Base-by-base conservation (phyloP, 768 basidiomycete species). In the Suillus luteus region DNA sequence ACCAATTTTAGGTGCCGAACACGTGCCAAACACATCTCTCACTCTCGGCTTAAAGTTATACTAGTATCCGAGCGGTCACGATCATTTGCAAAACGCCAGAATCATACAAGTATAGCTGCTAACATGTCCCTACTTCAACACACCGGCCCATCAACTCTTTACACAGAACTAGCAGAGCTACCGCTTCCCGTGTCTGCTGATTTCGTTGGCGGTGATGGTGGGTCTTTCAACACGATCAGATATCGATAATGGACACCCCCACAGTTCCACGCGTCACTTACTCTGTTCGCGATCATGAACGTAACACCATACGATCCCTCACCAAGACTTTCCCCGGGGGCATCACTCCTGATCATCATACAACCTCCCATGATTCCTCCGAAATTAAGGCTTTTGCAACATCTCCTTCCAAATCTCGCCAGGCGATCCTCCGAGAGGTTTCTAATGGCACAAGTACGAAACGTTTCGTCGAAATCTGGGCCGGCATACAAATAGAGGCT, bases 391-490 rank as follows among this genome's bases (percentile, higher is more conserved):
- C 76, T 5, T 77, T 79, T n/a, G 68, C 75, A 5, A 62, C 76
- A 14, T 87, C 87, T 10, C 77, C 81, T 0, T 79, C 77, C 7
- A 76, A 76, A 19, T 70, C 69, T 24, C 75, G 75, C 15, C 76
- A 79, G 2, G 88, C 83, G 1, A 66, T 85, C 43, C 77, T 90
- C 38, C 80, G 82, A 8, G 77, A 78, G 37, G 66, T 70, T 2
- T 40, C 70, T 1, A 66, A 62, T 9, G 69, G 62, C 15, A 59
- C 65, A 38, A 43, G 58, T 35, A 78, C 81, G 64, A 84, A 80
- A 65, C 80, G 86, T 40, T 83, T 79, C 60, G 80, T 90, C 0
- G 89, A 91, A 71, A 74, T 91, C 15, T 90, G 88, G 86, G 68
- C 72, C 0, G 79, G 77, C 0, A 75, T 79, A 35, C 66, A 71